Percentiles rank a stretch among this genome's conserved stretches.
These are phyloP conservation scores for Aspergillus flavus DNA, from an alignment of 2,329 filamentous ascomycete genomes.

Conservation along the genomic window DNA sequence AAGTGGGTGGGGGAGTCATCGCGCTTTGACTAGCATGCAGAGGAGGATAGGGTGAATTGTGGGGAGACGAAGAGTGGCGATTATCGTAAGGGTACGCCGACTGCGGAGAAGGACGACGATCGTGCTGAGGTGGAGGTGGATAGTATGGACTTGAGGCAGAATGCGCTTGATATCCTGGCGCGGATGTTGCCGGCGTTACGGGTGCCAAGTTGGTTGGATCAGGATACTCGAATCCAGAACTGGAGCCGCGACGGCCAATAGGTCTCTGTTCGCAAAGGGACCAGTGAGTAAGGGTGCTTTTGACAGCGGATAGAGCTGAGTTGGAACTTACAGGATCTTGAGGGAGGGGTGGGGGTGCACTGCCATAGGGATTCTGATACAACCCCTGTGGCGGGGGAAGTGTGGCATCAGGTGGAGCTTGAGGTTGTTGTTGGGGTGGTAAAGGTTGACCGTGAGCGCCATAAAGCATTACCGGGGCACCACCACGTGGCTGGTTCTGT, in stretches of 20 bases:
- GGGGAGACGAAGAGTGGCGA: conserved; percentile 47
- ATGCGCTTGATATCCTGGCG: conserved; percentile 46
- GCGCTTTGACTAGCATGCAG: conserved; percentile 35
- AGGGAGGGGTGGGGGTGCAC: conserved; percentile 38
- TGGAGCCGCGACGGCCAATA: conserved; percentile 46
- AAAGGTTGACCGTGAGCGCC: conserved; percentile 55
- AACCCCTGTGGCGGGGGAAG: conserved; percentile 45
- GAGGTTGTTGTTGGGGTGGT: conserved; percentile 47
- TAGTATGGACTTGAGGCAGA: conserved; percentile 43
- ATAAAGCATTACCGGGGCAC: conserved; percentile 46
- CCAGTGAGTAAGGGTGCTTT: conserved; percentile 17
- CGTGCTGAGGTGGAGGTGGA: conserved; percentile 36
- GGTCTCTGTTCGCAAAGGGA: conserved; percentile 33
- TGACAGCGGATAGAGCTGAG: conserved; percentile 16
- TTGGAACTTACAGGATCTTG: conserved; percentile 51
- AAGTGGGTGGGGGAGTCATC: conserved; percentile 34
- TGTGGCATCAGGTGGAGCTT: conserved; percentile 37
- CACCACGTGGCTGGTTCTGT: conserved; percentile 34
- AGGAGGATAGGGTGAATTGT: conserved; percentile 43
- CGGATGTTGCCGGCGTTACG: conserved; percentile 48
- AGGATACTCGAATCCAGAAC: conserved; percentile 49
- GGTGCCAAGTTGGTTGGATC: conserved; percentile 51
- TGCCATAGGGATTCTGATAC: conserved; percentile 43
- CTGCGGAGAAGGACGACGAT: conserved; percentile 49
- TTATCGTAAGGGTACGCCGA: conserved; percentile 47